A percentile compares a stretch with the other conserved stretches of the same genome.
These are phyloP conservation scores for Trifolium repens DNA, from an alignment of 306 rosid species.

Conservation along the genomic window DNA sequence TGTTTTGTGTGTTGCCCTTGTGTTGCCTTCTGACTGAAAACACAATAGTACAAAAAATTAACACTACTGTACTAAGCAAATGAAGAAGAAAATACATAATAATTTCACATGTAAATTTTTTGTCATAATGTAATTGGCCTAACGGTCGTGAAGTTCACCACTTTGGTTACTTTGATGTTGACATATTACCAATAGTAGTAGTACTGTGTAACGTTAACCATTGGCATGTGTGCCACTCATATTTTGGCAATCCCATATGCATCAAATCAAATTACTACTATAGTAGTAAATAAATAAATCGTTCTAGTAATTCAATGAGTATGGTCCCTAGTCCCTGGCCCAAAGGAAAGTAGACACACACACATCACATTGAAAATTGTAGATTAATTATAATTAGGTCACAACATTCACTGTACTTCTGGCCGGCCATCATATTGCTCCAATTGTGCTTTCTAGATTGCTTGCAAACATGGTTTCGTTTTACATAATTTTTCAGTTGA, in stretches of 20 bases:
- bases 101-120: neutral
- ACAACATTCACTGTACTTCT: neutral
- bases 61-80: neutral
- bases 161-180: conserved; percentile 11
- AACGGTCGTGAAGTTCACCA: conserved; percentile 36
- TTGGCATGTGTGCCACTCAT: conserved; percentile 35
- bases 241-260: conserved; percentile 29
- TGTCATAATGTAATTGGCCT: conserved; percentile 23
- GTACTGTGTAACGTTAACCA: conserved; percentile 24
- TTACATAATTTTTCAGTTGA: neutral
- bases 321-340: conserved; percentile 29
- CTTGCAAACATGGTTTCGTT: conserved; percentile 29
- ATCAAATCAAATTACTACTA: too few species aligned
- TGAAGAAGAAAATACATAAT: neutral
- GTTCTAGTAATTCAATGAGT: neutral
- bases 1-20: conserved; percentile 49
- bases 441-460: conserved; percentile 30
- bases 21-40: conserved; percentile 68
- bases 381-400: too few species aligned
- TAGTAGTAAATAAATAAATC: too few species aligned
- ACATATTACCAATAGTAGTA: neutral
- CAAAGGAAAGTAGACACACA: neutral
- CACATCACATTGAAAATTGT: conserved; percentile 12
- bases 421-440: neutral
- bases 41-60: neutral